These are phyloP conservation scores for Gymnopus androsaceus DNA, from an alignment of 1,284 basidiomycete species.

Conservation along the genomic window DNA sequence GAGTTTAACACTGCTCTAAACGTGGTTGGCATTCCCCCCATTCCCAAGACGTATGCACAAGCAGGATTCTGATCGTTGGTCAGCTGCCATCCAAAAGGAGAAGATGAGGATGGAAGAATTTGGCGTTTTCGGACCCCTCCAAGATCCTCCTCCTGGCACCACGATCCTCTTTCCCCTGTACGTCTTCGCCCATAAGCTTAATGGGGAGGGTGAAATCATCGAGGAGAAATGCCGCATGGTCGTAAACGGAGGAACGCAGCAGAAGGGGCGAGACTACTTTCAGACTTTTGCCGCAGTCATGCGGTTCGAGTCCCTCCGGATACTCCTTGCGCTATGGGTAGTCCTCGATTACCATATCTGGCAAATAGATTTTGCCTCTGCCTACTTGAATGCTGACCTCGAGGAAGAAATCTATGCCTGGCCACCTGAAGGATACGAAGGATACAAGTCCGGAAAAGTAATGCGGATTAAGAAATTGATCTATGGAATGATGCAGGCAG, in stretches of 20 bases:
- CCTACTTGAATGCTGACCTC: not conserved
- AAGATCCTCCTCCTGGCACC: too few species aligned
- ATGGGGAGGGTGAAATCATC: too few species aligned
- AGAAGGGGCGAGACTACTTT: constrained; percentile 8
- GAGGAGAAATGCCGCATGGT: too few species aligned
- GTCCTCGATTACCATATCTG: too few species aligned
- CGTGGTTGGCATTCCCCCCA: not conserved
- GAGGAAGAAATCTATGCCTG: constrained; percentile 3
- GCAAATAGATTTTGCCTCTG: constrained; percentile 9
- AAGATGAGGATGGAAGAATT: constrained; percentile 10
- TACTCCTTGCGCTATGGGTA: too few species aligned
- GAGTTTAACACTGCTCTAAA: not conserved
- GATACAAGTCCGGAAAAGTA: constrained; percentile 16
- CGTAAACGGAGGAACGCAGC: too few species aligned
- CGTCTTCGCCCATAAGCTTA: too few species aligned
- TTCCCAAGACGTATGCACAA: constrained; percentile 18
- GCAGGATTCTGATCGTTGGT: constrained; percentile 21
- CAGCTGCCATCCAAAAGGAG: constrained; percentile 21
- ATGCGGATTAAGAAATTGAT: constrained; percentile 28
- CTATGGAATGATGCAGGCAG: constrained; percentile 36
- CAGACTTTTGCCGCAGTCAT: constrained; percentile 20
- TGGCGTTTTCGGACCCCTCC: constrained; percentile 13
- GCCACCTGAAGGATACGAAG: constrained; percentile 20
- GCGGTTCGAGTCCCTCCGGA: too few species aligned
- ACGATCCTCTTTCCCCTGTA: too few species aligned